These are phyloP conservation scores for Leptomonas pyrrhocoris DNA, from an alignment of 208 protist genomes.

Conservation along the genomic window DNA sequence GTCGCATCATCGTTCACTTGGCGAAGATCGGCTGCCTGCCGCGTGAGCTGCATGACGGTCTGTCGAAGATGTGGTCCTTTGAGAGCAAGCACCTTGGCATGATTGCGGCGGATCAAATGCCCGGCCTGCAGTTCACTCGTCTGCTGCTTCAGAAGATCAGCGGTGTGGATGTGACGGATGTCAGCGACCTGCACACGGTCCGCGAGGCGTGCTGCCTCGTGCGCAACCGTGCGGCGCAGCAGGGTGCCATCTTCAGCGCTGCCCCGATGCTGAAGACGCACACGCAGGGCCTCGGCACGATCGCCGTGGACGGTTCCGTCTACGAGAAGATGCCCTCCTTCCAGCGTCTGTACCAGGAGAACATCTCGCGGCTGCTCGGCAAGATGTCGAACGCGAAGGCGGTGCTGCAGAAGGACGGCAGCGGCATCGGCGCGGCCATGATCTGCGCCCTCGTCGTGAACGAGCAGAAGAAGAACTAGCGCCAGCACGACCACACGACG, in stretches of 20 bases:
- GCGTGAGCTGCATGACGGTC: slow-evolving; percentile 32
- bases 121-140: slow-evolving; percentile 74
- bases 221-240: slow-evolving; percentile 74
- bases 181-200: slow-evolving; percentile 57
- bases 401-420: slow-evolving; percentile 83
- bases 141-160: slow-evolving; percentile 46
- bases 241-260: slow-evolving; percentile 68
- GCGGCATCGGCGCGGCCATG: slow-evolving; percentile 87
- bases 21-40: slow-evolving; percentile 60
- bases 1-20: slow-evolving; percentile 65
- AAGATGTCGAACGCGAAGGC: slow-evolving; percentile 56
- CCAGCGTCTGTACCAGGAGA: slow-evolving; percentile 76
- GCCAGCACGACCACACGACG: too few relatives aligned
- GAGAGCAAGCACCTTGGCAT: slow-evolving; percentile 63
- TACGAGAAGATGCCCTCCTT: slow-evolving; percentile 90
- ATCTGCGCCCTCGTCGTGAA: slow-evolving; percentile 78
- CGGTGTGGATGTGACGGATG: slow-evolving; percentile 50
- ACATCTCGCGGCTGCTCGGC: slow-evolving; percentile 71
- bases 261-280: slow-evolving; percentile 80
- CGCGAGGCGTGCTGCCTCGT: slow-evolving; percentile 75
- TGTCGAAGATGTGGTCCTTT: slow-evolving; percentile 59
- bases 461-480: slow-evolving; percentile 32
- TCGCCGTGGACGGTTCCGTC: slow-evolving; percentile 87
- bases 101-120: slow-evolving; percentile 70
- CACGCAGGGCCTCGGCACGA: slow-evolving; percentile 61